Evolutionary conservation across 1,284 basidiomycete genomes (phyloP).

Genomic region (Wolfiporia cocos): DNA sequence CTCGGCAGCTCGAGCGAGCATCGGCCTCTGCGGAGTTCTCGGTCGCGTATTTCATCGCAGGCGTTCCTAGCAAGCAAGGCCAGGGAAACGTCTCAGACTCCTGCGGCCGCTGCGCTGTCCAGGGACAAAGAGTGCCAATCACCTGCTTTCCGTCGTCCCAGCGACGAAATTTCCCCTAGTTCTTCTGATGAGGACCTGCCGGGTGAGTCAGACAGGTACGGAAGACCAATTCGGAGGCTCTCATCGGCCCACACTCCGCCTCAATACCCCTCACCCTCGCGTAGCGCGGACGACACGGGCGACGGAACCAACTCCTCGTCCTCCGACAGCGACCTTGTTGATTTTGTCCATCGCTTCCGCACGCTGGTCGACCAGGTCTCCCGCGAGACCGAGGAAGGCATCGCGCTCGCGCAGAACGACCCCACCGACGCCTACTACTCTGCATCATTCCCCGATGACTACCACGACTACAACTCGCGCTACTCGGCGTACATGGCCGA

Average conservation of each 20-base stretch:
- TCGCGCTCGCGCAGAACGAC: slow-evolving; percentile 30
- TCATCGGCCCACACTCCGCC: slow-evolving; percentile 14
- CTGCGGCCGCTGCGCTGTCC: slow-evolving; percentile 4
- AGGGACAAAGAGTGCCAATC: slow-evolving; percentile 2
- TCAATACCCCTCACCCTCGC: slow-evolving; percentile 3
- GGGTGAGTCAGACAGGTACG: slow-evolving; percentile 13
- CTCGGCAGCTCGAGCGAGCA: slow-evolving; percentile 10
- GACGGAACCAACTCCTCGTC: slow-evolving; percentile 3
- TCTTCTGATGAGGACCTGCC: slow-evolving; percentile 19
- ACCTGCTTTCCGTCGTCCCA: slow-evolving; percentile 1
- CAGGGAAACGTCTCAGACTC: slow-evolving; percentile 5
- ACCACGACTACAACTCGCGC: too few species aligned
- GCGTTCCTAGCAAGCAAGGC: neutral
- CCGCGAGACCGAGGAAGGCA: slow-evolving; percentile 43
- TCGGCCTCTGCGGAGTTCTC: slow-evolving; percentile 16
- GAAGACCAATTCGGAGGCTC: slow-evolving; percentile 11
- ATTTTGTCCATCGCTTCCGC: slow-evolving; percentile 44
- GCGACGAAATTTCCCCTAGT: slow-evolving; percentile 11
- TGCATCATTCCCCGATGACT: neutral
- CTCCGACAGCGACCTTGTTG: slow-evolving; percentile 31
- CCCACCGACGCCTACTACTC: slow-evolving; percentile 9
- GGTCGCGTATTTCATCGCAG: slow-evolving; percentile 15
- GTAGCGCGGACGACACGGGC: neutral
- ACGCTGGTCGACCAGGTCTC: slow-evolving; percentile 41
- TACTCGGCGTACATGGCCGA: neutral